These are phyloP conservation scores for Saccharomycopsis olivae DNA, from an alignment of 805 yeast genomes.

Conservation along the genomic window DNA sequence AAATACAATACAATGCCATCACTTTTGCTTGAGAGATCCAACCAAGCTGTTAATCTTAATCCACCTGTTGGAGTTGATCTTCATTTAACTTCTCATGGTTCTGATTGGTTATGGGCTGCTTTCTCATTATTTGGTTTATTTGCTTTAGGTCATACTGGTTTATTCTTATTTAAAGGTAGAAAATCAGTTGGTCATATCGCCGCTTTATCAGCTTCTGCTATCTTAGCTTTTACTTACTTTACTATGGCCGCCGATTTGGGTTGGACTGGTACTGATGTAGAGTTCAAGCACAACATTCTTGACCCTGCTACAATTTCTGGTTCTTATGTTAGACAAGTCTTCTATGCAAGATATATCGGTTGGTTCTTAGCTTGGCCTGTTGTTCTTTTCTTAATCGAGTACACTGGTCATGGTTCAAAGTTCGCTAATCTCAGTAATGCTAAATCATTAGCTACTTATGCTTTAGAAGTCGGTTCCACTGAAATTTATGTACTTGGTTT, in stretches of 20 bases:
- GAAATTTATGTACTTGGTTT: conserved; percentile 42
- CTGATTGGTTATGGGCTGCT: conserved; percentile 60
- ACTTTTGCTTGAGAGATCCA: conserved; percentile 2
- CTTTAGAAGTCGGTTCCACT: conserved; percentile 33
- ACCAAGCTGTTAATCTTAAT: conserved; percentile 32
- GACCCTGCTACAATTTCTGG: conserved; percentile 21
- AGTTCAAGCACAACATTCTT: conserved; percentile 38
- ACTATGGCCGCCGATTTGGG: conserved; percentile 51
- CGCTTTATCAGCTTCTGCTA: conserved; percentile 33
- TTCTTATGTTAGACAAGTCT: conserved; percentile 37
- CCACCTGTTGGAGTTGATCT: conserved; percentile 37
- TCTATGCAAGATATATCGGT: conserved; percentile 45
- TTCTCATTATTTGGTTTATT: conserved; percentile 36
- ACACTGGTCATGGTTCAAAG: conserved; percentile 24
- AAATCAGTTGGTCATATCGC: conserved; percentile 27
- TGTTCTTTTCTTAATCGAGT: conserved; percentile 25
- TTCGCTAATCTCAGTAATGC: conserved; percentile 23
- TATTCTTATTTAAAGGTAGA: conserved; percentile 26
- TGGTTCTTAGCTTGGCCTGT: conserved; percentile 49
- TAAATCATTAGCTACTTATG: conserved; percentile 28
- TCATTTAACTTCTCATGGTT: conserved; percentile 46
- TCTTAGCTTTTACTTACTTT: conserved; percentile 39
- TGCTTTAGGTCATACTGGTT: conserved; percentile 23
- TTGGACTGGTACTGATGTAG: conserved; percentile 36
- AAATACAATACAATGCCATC: conserved; percentile 1